phyloP scores from a whole-genome alignment of 1,284 basidiomycete species.

The Papiliotrema fonsecae region DNA sequence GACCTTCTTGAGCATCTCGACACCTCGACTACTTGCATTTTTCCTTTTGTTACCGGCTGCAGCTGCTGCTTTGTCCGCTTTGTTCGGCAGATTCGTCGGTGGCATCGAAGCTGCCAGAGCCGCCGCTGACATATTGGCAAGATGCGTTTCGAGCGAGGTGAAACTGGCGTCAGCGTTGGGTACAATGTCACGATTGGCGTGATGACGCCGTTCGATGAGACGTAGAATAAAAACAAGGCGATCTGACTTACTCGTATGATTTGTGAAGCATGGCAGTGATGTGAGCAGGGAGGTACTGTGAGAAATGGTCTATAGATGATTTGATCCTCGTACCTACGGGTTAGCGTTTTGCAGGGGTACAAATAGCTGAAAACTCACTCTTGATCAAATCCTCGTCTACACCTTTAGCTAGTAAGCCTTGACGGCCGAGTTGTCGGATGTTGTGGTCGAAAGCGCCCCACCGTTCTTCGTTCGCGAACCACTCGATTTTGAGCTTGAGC shows the following conservation, averaged over 20 bases:
- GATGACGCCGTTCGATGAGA: too few relatives aligned
- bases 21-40: constrained; percentile 25
- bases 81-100: constrained; percentile 9
- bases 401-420: constrained; percentile 26
- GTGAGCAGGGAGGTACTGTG: constrained; percentile 25
- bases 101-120: constrained; percentile 26
- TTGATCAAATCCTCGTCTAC: constrained; percentile 17
- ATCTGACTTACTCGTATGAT: constrained; percentile 28
- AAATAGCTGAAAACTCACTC: constrained; percentile 15
- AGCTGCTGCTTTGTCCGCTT: constrained; percentile 14
- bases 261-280: constrained; percentile 9
- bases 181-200: neutral
- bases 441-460: constrained; percentile 41
- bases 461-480: constrained; percentile 20
- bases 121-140: constrained; percentile 30
- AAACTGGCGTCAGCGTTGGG: constrained; percentile 14
- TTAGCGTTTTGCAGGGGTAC: neutral
- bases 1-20: constrained; percentile 44
- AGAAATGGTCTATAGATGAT: constrained; percentile 29
- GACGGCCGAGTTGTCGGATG: constrained; percentile 27
- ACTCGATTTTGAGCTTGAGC: constrained; percentile 30
- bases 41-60: constrained; percentile 25
- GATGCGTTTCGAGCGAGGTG: constrained; percentile 20
- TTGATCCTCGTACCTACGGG: constrained; percentile 24
- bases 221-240: too few relatives aligned